These are phyloP conservation scores for Mycena sanguinolenta DNA, from an alignment of 768 basidiomycete genomes.

Conservation along the genomic window DNA sequence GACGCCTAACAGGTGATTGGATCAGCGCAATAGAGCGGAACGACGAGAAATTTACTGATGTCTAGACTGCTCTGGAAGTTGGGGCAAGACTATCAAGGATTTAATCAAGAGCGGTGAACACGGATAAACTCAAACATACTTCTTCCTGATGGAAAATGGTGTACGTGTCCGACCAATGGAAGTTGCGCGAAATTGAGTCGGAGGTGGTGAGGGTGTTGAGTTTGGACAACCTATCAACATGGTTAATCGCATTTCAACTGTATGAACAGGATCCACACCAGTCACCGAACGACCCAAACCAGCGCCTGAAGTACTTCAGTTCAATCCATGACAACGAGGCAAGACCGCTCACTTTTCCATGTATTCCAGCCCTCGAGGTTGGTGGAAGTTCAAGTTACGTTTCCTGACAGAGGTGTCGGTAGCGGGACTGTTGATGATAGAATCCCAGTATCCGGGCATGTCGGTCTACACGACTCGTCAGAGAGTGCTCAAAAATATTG, in stretches of 20 bases:
- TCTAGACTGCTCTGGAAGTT: conserved; percentile 39
- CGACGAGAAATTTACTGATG: conserved; percentile 8
- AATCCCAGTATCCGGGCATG: conserved; percentile 33
- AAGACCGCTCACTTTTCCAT: no score
- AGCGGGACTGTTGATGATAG: neutral
- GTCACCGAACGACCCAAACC: conserved; percentile 39
- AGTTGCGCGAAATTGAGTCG: conserved; percentile 28
- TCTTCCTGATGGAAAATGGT: conserved; percentile 41
- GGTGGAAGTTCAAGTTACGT: conserved; percentile 22
- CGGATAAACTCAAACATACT: neutral
- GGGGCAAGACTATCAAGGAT: conserved; percentile 35
- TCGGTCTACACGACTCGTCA: conserved; percentile 12
- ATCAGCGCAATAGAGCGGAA: no score
- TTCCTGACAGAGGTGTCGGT: no score
- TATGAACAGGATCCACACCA: no score
- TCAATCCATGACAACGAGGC: no score
- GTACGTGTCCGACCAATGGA: conserved; percentile 39
- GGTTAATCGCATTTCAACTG: no score
- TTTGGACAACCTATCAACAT: conserved; percentile 34
- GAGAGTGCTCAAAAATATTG: neutral
- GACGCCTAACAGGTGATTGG: no score
- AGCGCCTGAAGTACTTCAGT: conserved; percentile 20
- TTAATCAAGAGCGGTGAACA: neutral
- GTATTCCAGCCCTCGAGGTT: conserved; percentile 28
- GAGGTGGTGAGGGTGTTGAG: conserved; percentile 34